phyloP scores from a whole-genome alignment of 139 green algal genomes.

The Coelastrella sp. region DNA sequence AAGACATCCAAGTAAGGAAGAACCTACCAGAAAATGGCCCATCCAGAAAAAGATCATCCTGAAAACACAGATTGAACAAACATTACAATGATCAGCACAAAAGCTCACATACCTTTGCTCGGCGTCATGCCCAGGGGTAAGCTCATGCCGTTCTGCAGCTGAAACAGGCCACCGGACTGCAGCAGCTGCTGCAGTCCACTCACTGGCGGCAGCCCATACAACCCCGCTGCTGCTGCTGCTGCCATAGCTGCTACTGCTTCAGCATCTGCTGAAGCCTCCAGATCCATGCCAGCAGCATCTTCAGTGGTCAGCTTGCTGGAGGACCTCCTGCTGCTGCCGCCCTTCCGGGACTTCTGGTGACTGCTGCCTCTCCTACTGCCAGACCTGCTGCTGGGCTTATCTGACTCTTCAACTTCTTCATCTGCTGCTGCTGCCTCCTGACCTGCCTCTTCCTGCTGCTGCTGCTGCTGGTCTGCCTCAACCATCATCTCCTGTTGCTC shows the following conservation, averaged over 20 bases:
- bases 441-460: background rate
- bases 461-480: background rate
- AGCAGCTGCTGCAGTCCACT: conserved; percentile 28
- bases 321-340: conserved; percentile 14
- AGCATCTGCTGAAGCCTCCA: background rate
- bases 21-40: no score
- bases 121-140: background rate
- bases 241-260: background rate
- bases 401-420: background rate
- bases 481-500: background rate
- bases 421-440: background rate
- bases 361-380: background rate
- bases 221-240: conserved; percentile 5
- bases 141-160: conserved; percentile 12
- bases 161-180: conserved; percentile 5
- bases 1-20: no score
- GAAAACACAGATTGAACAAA: no score
- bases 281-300: background rate
- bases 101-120: background rate
- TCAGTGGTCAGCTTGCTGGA: background rate
- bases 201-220: background rate
- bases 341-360: background rate
- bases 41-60: no score
- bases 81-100: no score
- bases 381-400: background rate